A percentile compares a stretch with the other conserved stretches of the same genome.
Evolutionary conservation across 2,329 filamentous ascomycete genomes (phyloP).

Genomic region (Rhynchosporium graminicola): DNA sequence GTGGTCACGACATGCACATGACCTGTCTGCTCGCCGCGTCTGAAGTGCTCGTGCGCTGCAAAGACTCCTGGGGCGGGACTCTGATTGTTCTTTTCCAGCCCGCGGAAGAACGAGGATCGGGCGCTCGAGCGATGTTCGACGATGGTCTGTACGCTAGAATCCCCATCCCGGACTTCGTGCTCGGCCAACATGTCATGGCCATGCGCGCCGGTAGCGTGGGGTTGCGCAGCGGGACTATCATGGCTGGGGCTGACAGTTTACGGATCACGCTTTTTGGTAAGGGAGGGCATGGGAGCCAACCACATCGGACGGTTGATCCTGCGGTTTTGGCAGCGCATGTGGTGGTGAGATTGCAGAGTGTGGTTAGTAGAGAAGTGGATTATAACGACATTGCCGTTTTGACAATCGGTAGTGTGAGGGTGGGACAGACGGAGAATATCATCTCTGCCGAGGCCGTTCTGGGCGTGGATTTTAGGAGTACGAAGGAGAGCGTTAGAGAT

Average conservation of each 20-base stretch:
- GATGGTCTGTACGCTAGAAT: conserved; percentile 56
- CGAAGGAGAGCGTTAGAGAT: conserved; percentile 39
- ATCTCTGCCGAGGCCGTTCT: conserved; percentile 47
- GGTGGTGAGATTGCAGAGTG: conserved; percentile 45
- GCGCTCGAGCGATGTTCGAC: conserved; percentile 63
- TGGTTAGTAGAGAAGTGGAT: conserved; percentile 44
- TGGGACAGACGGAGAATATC: conserved; percentile 47
- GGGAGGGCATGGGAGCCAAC: conserved; percentile 47
- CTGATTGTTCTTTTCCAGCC: conserved; percentile 68
- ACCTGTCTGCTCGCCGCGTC: conserved; percentile 57
- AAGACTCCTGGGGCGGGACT: conserved; percentile 60
- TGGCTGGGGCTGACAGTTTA: conserved; percentile 43
- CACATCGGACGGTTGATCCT: conserved; percentile 49
- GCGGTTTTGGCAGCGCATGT: conserved; percentile 47
- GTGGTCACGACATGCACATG: conserved; percentile 68
- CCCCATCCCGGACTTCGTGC: conserved; percentile 55
- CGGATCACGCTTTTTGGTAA: conserved; percentile 44
- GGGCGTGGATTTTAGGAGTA: conserved; percentile 46
- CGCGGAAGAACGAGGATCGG: conserved; percentile 62
- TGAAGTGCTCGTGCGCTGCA: conserved; percentile 48
- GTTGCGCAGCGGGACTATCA: conserved; percentile 40
- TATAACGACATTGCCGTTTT: conserved; percentile 47
- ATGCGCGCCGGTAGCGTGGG: conserved; percentile 43
- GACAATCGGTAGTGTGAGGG: conserved; percentile 47
- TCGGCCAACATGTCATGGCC: conserved; percentile 56